Base-by-base conservation (phyloP, 164 flowering plant genomes). In the Taxillus chinensis region DNA sequence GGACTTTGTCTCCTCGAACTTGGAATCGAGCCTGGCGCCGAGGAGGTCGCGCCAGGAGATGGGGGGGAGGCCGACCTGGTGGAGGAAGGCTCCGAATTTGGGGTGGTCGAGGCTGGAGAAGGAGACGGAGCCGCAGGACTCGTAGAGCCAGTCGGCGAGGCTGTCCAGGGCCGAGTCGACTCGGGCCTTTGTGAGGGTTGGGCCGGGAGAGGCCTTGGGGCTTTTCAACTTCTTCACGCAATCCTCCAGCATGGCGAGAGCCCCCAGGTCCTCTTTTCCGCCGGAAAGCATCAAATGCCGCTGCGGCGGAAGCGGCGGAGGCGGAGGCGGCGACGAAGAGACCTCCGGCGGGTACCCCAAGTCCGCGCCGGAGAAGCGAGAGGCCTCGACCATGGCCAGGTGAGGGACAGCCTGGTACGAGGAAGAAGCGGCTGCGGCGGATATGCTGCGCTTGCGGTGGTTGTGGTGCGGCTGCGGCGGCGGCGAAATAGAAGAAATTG, bases 171-270 rank as follows among this genome's bases (percentile, higher is more conserved):
- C 97, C 6, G 79, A 67, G 17, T 81, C 96, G 46, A 85, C 66
- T 73, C 91, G 96, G 49, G 75, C 61, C 73, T 82, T 83, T 73
- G 70, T 82, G 10, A 95, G 72, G 3, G 83, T 61, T n/a, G 93
- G 90, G 2, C 87, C 83, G 4, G 90, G 90, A 0, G 90, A 82
- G 2, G 96, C 75, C 60, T 89, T 91, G 0, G 97, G 96, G 61
- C 96, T 89, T 74, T 85, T 90, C 39, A 95, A 77, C 81, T 82
- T 83, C 80, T 89, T 91, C 64, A 95, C 97, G 68, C 97, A 89
- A 63, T 95, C 93, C 69, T 95, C 96, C 72, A 95, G 64, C 97
- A 86, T 86, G 6, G 93, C 97, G 38, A 91, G 64, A 38, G 99
- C 84, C 13, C 90, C 96, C 67, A 92, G 76, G 67, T 92, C 98